Conservation (phyloP, 1,284 basidiomycete genomes). For the Caloboletus firmus region DNA sequence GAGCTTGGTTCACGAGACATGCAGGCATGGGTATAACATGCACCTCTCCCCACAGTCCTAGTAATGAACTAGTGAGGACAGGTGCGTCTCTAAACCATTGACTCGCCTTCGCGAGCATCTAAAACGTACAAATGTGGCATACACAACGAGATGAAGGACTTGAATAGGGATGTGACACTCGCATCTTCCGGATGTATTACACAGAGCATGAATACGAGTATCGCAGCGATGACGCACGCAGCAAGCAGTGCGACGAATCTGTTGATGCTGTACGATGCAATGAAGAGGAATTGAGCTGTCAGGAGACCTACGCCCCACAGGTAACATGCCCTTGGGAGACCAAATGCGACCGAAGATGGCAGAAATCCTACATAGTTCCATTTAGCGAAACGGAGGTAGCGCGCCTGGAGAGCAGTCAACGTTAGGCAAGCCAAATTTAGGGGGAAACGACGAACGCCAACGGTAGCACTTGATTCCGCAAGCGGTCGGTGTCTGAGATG, state of each 20-base stretch:
- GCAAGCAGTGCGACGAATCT: conserved; percentile 15
- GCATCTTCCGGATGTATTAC: conserved; percentile 23
- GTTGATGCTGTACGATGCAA: conserved; percentile 15
- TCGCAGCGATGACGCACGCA: conserved; percentile 4
- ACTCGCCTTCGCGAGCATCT: neutral
- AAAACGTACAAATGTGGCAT: conserved; percentile 7
- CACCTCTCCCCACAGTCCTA: conserved; percentile 16
- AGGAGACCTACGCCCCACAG: conserved; percentile 31
- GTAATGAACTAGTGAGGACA: conserved; percentile 1
- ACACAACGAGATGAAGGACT: conserved; percentile 5
- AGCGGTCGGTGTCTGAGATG: conserved; percentile 28
- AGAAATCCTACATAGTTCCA: conserved; percentile 25
- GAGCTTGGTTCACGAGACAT: neutral
- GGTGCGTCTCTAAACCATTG: conserved; percentile 20
- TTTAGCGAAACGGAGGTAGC: conserved; percentile 26
- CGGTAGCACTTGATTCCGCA: conserved; percentile 21
- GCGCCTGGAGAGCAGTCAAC: conserved; percentile 21
- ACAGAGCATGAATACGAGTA: conserved; percentile 21
- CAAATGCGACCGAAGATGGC: conserved; percentile 27
- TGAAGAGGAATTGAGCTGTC: conserved; percentile 24
- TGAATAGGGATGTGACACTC: neutral
- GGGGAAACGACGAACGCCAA: conserved; percentile 23
- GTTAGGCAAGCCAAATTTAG: neutral
- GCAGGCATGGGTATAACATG: neutral
- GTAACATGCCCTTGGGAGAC: conserved; percentile 30